A percentile compares a stretch with the other conserved stretches of the same genome.
Evolutionary conservation across 1,139 yeast genomes (phyloP).

Genomic region (Arxiozyma slooffiae): DNA sequence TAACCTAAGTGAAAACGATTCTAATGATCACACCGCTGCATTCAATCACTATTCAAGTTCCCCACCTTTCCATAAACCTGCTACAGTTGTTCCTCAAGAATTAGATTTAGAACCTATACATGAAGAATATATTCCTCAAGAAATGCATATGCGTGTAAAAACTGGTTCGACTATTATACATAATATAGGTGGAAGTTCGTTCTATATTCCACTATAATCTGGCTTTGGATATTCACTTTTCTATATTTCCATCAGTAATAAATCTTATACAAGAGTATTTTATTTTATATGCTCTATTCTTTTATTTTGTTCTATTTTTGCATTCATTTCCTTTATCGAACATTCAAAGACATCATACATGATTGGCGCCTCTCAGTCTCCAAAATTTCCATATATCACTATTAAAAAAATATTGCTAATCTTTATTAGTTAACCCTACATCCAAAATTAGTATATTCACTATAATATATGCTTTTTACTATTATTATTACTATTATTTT

Average conservation of each 20-base stretch:
- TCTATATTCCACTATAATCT: conserved; percentile 29
- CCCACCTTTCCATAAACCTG: conserved; percentile 2
- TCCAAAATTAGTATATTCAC: no score
- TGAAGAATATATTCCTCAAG: conserved; percentile 13
- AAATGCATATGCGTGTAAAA: conserved; percentile 35
- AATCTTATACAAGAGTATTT: neutral
- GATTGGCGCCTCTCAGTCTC: no score
- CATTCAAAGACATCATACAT: no score
- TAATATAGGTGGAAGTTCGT: conserved; percentile 35
- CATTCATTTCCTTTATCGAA: no score
- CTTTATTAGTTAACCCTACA: no score
- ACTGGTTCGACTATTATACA: conserved; percentile 39
- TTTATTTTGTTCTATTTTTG: no score
- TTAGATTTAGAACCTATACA: conserved; percentile 15
- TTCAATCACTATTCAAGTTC: neutral
- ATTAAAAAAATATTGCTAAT: no score
- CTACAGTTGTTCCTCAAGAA: neutral
- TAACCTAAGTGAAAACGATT: conserved; percentile 7
- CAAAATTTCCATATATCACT: no score
- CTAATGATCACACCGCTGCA: neutral
- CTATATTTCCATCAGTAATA: neutral
- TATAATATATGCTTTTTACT: no score
- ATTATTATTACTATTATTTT: no score
- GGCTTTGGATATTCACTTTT: neutral
- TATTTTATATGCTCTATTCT: neutral